phyloP scores from a whole-genome alignment of 2,329 filamentous ascomycete genomes.

The Claviceps purpurea region DNA sequence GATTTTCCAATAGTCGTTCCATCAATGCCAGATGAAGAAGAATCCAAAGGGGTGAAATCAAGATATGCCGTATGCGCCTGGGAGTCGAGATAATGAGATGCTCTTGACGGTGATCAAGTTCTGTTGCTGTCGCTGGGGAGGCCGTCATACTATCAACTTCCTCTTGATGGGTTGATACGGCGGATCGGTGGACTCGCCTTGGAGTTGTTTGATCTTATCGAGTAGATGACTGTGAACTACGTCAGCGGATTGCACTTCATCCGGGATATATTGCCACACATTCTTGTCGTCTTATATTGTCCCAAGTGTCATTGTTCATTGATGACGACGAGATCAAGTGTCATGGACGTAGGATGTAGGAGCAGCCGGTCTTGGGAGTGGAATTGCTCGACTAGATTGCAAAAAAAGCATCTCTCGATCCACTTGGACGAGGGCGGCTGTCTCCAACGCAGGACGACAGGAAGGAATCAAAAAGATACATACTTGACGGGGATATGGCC shows the following conservation, averaged over 20 bases:
- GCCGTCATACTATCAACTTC: slow-evolving; percentile 24
- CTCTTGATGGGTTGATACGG: slow-evolving; percentile 32
- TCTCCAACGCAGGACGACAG: slow-evolving; percentile 12
- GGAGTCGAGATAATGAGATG: not conserved
- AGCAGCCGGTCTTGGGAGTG: slow-evolving; percentile 10
- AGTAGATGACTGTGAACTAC: slow-evolving; percentile 34
- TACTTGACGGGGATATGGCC: slow-evolving; percentile 46
- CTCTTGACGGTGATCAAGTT: not conserved
- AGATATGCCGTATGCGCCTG: not conserved
- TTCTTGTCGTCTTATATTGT: not conserved
- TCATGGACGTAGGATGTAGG: not conserved
- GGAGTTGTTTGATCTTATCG: slow-evolving; percentile 37
- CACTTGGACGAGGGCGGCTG: slow-evolving; percentile 7
- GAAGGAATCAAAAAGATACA: slow-evolving; percentile 22
- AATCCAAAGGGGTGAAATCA: too few relatives aligned
- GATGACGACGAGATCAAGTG: too few relatives aligned
- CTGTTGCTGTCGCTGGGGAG: not conserved
- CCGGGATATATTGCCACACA: slow-evolving; percentile 2
- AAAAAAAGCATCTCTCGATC: slow-evolving; percentile 12
- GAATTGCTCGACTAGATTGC: slow-evolving; percentile 13
- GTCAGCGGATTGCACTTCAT: slow-evolving; percentile 18
- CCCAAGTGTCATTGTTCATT: too few relatives aligned
- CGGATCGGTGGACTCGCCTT: slow-evolving; percentile 14
- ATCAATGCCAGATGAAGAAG: too few relatives aligned
- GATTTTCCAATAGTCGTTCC: too few relatives aligned